These are phyloP conservation scores for Suillus subaureus DNA, from an alignment of 768 basidiomycete species.

Conservation along the genomic window DNA sequence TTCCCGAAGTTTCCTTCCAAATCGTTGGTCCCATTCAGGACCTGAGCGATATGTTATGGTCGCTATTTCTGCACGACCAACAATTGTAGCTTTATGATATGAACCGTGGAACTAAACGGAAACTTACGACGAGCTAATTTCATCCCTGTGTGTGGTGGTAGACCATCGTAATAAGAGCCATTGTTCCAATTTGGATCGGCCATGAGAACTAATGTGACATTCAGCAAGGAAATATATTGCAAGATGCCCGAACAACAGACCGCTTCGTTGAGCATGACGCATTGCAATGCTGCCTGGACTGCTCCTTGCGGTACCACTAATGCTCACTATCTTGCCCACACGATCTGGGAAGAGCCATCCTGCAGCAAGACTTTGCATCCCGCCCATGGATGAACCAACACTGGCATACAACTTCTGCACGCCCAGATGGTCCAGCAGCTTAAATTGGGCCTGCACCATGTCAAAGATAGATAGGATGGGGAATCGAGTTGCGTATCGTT, in stretches of 20 bases:
- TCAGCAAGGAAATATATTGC: constrained; percentile 1
- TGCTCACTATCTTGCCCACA: constrained; percentile 88
- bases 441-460: constrained; percentile 95
- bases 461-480: constrained; percentile 94
- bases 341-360: constrained; percentile 90
- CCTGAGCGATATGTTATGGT: constrained; percentile 99
- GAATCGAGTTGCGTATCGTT: constrained; percentile 87
- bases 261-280: constrained; percentile 95
- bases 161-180: constrained; percentile 92
- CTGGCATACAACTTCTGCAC: constrained; percentile 89
- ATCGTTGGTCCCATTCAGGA: constrained; percentile 99
- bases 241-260: constrained; percentile 45
- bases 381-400: constrained; percentile 96
- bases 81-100: constrained; percentile 10
- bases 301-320: constrained; percentile 93
- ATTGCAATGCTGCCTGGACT: constrained; percentile 92
- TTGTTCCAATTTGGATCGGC: constrained; percentile 99
- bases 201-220: constrained; percentile 77
- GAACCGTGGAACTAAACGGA: constrained; percentile 13
- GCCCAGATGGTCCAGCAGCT: constrained; percentile 79
- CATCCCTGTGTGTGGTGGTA: constrained; percentile 99
- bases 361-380: constrained; percentile 96
- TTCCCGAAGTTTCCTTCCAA: constrained; percentile 73
- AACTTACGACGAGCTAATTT: constrained; percentile 92
- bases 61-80: constrained; percentile 76